Base-by-base conservation (phyloP, 2,329 filamentous ascomycete species). In the Bimuria novae-zelandiae region DNA sequence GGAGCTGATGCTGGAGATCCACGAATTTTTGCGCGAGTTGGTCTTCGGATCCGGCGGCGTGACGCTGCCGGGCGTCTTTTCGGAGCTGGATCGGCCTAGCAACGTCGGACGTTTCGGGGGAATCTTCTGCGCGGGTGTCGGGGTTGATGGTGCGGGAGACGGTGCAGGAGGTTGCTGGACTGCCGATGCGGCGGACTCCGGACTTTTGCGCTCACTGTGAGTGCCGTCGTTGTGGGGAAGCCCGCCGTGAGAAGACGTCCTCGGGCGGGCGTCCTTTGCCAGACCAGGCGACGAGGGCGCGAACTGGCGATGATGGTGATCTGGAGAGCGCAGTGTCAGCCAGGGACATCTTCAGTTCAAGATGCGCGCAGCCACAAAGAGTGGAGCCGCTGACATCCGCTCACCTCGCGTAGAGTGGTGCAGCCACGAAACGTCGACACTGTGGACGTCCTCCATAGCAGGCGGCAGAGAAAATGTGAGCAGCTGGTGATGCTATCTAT, bases 1-100 rank as follows among this genome's bases (percentile, higher is more conserved):
- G 61, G 90, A 93, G 59, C 91, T 95, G 61, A 97, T 85, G 68
- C 86, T 96, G 51, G 90, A 90, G 67, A 97, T 92, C 94, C 94
- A 99, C 12, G 92, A 96, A 57, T 86, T 87, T 50, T 85, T 77
- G 59, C 91, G 83, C 48, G 66, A 69, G 11, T 27, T 51, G 23
- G 60, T 52, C 50, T 62, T 70, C 8, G 59, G 25, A 23, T 72
- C 70, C 42, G 67, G 69, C 3, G 67, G 62, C 14, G 71, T 66
- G 39, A 57, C 52, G 35, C 52, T 62, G 19, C 57, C 66, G 47
- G 53, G 56, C 61, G 71, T 54, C 62, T 71, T 76, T 29, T 77
- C 73, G 16, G 71, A 65, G 58, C 72, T 77, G 35, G 57, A 60
- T 51, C 78, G 76, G 60, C 67, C 68, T 25, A 80, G 69, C 52